Base-by-base conservation (phyloP, 2,329 filamentous ascomycete species). In the Clarireedia paspali region DNA sequence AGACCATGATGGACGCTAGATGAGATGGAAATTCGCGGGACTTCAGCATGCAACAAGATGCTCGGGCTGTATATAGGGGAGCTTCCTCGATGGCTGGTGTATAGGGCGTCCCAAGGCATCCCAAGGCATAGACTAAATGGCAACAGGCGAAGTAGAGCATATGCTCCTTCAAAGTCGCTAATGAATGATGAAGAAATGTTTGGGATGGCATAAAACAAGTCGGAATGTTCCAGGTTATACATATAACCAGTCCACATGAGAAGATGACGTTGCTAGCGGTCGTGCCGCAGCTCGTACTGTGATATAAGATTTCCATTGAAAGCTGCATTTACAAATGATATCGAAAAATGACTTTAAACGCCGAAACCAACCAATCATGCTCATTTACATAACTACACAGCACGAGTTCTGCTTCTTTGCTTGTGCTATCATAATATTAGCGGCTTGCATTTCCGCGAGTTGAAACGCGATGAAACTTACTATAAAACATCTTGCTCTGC, bases 401-500 rank as follows among this genome's bases (percentile, higher is more conserved):
- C 87, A 89, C 24, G 84, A 87, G 73, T 89, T 90, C 71, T 89
- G 85, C 74, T 89, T 89, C 79, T 89, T 89, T 68, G 86, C 86
- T 78, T 85, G 74, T 71, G 76, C 77, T 80, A 53, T 56, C 14
- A 14, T 24, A 15, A 14, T 26, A 50, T 63, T 55, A 63, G 58
- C 46, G 34, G 20, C 40, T 26, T 24, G n/a, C 47, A 20, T 30
- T 30, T 4, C 47, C 4, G 14, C 24, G 12, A 30, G 12, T 34
- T 12, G 10, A 34, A 34, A 34, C 9, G 12, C 10, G 10, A 34
- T 34, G 30, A 9, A 23, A 74, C 79, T 66, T 72, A 87, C 87
- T 90, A 73, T 97, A 97, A 72, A 99, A 99, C 87, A 95, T 92
- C 81, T 96, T 97, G 76, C 90, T 96, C 78, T 94, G 88, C 50